Percentiles rank a stretch among this genome's conserved stretches.
phyloP scores from a whole-genome alignment of 2,329 filamentous ascomycete species.

The Byssothecium circinans region DNA sequence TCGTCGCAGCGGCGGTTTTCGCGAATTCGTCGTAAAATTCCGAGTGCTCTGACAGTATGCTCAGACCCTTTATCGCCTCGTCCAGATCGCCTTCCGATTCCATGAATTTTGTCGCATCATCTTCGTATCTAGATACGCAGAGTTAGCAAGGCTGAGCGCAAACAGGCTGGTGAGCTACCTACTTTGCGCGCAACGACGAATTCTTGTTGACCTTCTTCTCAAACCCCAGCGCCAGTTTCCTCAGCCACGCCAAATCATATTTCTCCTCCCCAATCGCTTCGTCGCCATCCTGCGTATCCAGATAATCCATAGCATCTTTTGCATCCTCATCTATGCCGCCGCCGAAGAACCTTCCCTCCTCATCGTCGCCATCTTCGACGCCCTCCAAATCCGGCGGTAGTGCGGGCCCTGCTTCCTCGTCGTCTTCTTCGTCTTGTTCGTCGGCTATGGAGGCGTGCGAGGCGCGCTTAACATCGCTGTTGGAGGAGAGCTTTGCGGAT shows the following conservation, averaged over 20 bases:
- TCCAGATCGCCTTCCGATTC: slow-evolving; percentile 86
- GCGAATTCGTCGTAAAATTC: slow-evolving; percentile 81
- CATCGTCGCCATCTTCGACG: slow-evolving; percentile 64
- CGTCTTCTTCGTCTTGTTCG: slow-evolving; percentile 48
- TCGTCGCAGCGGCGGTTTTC: slow-evolving; percentile 70
- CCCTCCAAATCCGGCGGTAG: slow-evolving; percentile 59
- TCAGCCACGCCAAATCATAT: slow-evolving; percentile 81
- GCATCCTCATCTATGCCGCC: slow-evolving; percentile 83
- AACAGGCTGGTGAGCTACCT: slow-evolving; percentile 46
- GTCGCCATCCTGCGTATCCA: slow-evolving; percentile 68
- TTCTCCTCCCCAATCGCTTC: slow-evolving; percentile 65
- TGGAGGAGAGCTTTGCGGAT: slow-evolving; percentile 56
- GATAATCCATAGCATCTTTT: slow-evolving; percentile 81
- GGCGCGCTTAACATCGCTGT: slow-evolving; percentile 54
- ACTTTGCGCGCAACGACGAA: slow-evolving; percentile 82
- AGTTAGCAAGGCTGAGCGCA: not conserved
- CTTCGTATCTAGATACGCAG: slow-evolving; percentile 42
- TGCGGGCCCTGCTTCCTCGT: slow-evolving; percentile 55
- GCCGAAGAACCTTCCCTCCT: slow-evolving; percentile 94
- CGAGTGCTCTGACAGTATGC: slow-evolving; percentile 83
- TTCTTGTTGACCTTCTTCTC: slow-evolving; percentile 92
- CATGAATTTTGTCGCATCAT: slow-evolving; percentile 80
- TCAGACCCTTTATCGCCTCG: slow-evolving; percentile 80
- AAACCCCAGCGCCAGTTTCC: slow-evolving; percentile 77
- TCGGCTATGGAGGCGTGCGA: slow-evolving; percentile 53